Percentiles rank a stretch among this genome's conserved stretches.
phyloP scores from a whole-genome alignment of 2,329 filamentous ascomycete genomes.

The Fusarium lateritium region DNA sequence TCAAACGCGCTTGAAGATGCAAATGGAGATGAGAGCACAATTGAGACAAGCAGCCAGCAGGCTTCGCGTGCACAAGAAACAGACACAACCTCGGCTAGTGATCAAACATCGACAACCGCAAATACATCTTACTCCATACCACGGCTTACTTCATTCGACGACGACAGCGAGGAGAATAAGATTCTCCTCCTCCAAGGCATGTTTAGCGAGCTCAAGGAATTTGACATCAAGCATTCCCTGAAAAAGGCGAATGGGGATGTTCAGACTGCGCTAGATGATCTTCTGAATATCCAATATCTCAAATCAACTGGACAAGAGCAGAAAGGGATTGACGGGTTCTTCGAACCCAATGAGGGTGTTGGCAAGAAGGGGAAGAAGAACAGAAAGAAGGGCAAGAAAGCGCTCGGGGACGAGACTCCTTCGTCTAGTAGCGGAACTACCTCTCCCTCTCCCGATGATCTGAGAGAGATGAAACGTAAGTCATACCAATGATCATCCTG shows the following conservation, averaged over 20 bases:
- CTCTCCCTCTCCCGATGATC: conserved; percentile 34
- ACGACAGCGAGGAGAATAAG: conserved; percentile 72
- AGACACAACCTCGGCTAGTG: conserved; percentile 50
- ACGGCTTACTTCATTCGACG: conserved; percentile 54
- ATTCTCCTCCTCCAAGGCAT: conserved; percentile 74
- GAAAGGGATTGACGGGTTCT: conserved; percentile 89
- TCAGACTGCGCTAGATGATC: conserved; percentile 80
- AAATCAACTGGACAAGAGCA: conserved; percentile 74
- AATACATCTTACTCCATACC: conserved; percentile 47
- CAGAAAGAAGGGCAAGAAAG: conserved; percentile 51
- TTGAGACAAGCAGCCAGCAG: conserved; percentile 50
- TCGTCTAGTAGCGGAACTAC: conserved; percentile 33
- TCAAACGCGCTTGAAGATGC: conserved; percentile 59
- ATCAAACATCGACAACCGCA: conserved; percentile 41
- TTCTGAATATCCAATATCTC: conserved; percentile 85
- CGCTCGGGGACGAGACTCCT: conserved; percentile 21
- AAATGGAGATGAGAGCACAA: conserved; percentile 44
- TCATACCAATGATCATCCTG: neutral
- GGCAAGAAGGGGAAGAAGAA: conserved; percentile 58
- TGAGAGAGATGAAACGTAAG: conserved; percentile 52
- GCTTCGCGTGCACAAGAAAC: conserved; percentile 50
- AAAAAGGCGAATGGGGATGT: conserved; percentile 78
- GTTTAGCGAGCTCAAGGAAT: conserved; percentile 77
- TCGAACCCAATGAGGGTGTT: conserved; percentile 65
- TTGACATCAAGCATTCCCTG: conserved; percentile 77